Evolutionary conservation across 495 filamentous ascomycete genomes (phyloP).

Genomic region (Talaromyces thailandensis): DNA sequence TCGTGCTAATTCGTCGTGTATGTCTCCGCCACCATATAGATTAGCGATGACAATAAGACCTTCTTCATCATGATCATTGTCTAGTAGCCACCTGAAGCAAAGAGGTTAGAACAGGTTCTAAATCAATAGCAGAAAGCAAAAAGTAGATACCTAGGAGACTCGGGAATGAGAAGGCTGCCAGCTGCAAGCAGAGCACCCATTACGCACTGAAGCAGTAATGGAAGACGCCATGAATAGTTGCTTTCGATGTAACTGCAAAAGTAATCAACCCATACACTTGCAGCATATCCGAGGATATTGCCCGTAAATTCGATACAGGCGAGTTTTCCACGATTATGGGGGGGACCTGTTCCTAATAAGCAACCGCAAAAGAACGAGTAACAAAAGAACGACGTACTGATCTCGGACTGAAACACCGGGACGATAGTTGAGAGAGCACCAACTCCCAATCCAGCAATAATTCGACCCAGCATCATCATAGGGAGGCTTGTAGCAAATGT

Average conservation of each 20-base stretch:
- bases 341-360: conserved; percentile 36
- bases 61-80: conserved; percentile 97
- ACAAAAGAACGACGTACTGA: conserved; percentile 32
- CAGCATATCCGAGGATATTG: conserved; percentile 90
- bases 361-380: background rate
- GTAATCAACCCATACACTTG: conserved; percentile 98
- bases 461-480: conserved; percentile 87
- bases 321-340: conserved; percentile 89
- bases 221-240: conserved; percentile 84
- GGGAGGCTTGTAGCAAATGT: conserved; percentile 70
- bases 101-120: background rate
- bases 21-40: conserved; percentile 89
- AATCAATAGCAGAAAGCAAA: background rate
- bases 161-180: conserved; percentile 87
- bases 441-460: conserved; percentile 89
- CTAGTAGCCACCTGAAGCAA: conserved; percentile 73
- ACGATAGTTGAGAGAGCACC: conserved; percentile 95
- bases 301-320: conserved; percentile 98
- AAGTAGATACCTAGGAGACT: conserved; percentile 74
- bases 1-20: conserved; percentile 80
- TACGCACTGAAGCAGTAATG: conserved; percentile 84
- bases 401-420: conserved; percentile 96
- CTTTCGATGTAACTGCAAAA: conserved; percentile 84
- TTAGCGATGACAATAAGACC: conserved; percentile 97
- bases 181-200: conserved; percentile 81